phyloP scores from a whole-genome alignment of 106 monocot genomes.

The Dendrobium huoshanense region DNA sequence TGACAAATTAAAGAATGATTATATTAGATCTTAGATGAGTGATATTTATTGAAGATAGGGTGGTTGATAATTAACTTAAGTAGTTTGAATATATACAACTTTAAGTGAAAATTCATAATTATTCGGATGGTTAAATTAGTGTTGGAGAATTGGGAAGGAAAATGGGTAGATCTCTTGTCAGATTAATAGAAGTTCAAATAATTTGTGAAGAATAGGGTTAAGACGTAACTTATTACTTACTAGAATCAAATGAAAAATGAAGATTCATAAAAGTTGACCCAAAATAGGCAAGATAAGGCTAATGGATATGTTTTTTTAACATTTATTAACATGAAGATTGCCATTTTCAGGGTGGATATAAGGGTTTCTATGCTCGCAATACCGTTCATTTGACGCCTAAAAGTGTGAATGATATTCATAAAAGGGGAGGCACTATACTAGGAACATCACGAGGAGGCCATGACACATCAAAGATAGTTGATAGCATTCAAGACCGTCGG shows the following conservation, averaged over 20 bases:
- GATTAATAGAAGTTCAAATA: neutral
- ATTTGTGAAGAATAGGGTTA: neutral
- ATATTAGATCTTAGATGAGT: too few species aligned
- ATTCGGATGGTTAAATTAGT: neutral
- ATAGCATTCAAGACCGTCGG: slow-evolving; percentile 76
- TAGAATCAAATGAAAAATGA: neutral
- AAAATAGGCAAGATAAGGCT: neutral
- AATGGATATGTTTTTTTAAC: neutral
- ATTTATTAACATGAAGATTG: slow-evolving; percentile 6
- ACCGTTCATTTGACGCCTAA: slow-evolving; percentile 64
- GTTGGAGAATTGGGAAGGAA: neutral
- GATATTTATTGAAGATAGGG: too few species aligned
- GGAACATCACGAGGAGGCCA: slow-evolving; percentile 84
- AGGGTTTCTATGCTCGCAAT: slow-evolving; percentile 81
- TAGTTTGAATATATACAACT: too few species aligned
- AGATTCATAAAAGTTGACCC: neutral
- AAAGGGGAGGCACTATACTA: slow-evolving; percentile 83
- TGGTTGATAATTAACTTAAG: too few species aligned
- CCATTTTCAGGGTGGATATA: slow-evolving; percentile 64
- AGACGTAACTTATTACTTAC: neutral
- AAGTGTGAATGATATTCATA: slow-evolving; percentile 79
- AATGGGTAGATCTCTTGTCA: neutral
- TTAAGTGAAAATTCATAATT: neutral
- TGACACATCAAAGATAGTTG: slow-evolving; percentile 83
- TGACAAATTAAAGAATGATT: too few species aligned